Evolutionary conservation across 208 protist genomes (phyloP).

Genomic region (Leishmania amazonensis): DNA sequence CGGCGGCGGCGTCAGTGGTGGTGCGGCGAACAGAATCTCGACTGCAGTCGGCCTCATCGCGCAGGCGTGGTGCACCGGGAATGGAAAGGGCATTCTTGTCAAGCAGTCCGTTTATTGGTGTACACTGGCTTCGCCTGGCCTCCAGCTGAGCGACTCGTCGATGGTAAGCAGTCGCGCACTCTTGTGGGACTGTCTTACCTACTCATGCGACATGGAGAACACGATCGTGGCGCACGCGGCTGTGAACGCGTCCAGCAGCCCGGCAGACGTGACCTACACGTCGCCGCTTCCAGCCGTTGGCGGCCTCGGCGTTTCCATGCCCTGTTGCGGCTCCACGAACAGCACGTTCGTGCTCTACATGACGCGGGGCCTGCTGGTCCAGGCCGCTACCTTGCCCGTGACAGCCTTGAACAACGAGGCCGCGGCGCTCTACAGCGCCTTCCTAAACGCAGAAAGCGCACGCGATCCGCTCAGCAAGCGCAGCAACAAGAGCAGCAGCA

Average conservation of each 20-base stretch:
- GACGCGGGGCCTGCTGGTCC: slow-evolving; percentile 27
- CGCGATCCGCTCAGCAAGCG: background rate
- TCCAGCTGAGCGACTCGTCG: slow-evolving; percentile 18
- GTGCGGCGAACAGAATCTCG: background rate
- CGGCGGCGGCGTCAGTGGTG: background rate
- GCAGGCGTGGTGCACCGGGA: slow-evolving; percentile 10
- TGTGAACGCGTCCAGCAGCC: background rate
- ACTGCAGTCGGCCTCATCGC: background rate
- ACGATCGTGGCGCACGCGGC: background rate
- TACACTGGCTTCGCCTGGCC: slow-evolving; percentile 33
- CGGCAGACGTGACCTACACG: background rate
- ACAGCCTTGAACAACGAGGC: slow-evolving; percentile 16
- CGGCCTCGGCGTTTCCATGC: slow-evolving; percentile 35
- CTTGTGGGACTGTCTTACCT: slow-evolving; percentile 35
- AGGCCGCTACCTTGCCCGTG: slow-evolving; percentile 36
- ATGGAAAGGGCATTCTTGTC: background rate
- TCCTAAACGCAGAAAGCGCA: background rate
- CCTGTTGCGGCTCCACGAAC: slow-evolving; percentile 45
- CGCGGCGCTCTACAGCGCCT: slow-evolving; percentile 4
- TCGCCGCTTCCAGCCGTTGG: slow-evolving; percentile 12
- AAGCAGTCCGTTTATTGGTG: slow-evolving; percentile 38
- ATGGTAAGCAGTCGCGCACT: background rate
- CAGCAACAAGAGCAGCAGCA: background rate
- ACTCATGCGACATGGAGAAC: slow-evolving; percentile 35
- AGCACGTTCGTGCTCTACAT: slow-evolving; percentile 51